These are phyloP conservation scores for Botryotinia globosa DNA, from an alignment of 2,329 filamentous ascomycete species.

Conservation along the genomic window DNA sequence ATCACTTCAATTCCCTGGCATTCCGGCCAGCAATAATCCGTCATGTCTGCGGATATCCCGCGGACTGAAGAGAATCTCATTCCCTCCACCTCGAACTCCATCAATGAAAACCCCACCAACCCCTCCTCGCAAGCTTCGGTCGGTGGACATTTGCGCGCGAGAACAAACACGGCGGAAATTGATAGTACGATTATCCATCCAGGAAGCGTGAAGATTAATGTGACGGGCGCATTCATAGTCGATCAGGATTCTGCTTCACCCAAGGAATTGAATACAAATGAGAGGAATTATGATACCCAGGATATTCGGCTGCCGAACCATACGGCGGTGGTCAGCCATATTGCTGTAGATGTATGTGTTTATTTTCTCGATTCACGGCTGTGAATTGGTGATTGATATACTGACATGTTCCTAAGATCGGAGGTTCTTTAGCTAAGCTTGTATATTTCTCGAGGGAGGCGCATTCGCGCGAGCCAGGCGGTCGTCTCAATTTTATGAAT, in stretches of 20 bases:
- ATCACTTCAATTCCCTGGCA: slow-evolving; percentile 23
- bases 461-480: slow-evolving; percentile 74
- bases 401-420: slow-evolving; percentile 61
- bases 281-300: slow-evolving; percentile 67
- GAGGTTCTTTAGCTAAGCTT: slow-evolving; percentile 90
- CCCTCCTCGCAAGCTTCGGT: slow-evolving; percentile 23
- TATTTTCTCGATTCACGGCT: slow-evolving; percentile 16
- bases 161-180: slow-evolving; percentile 40
- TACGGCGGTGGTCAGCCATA: slow-evolving; percentile 90
- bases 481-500: slow-evolving; percentile 88
- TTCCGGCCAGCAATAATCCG: slow-evolving; percentile 25
- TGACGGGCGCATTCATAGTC: slow-evolving; percentile 93
- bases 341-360: slow-evolving; percentile 83
- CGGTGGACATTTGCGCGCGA: slow-evolving; percentile 26
- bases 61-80: slow-evolving; percentile 21
- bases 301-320: slow-evolving; percentile 97
- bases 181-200: slow-evolving; percentile 52
- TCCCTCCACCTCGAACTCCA: slow-evolving; percentile 13
- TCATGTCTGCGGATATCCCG: slow-evolving; percentile 30
- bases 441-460: slow-evolving; percentile 95
- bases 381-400: background rate
- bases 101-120: slow-evolving; percentile 22
- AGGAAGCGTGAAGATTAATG: slow-evolving; percentile 86
- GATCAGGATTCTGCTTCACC: slow-evolving; percentile 68
- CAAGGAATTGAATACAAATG: slow-evolving; percentile 42